These are phyloP conservation scores for Artemisia argyi DNA, from an alignment of 129 eudicot species.

Conservation along the genomic window DNA sequence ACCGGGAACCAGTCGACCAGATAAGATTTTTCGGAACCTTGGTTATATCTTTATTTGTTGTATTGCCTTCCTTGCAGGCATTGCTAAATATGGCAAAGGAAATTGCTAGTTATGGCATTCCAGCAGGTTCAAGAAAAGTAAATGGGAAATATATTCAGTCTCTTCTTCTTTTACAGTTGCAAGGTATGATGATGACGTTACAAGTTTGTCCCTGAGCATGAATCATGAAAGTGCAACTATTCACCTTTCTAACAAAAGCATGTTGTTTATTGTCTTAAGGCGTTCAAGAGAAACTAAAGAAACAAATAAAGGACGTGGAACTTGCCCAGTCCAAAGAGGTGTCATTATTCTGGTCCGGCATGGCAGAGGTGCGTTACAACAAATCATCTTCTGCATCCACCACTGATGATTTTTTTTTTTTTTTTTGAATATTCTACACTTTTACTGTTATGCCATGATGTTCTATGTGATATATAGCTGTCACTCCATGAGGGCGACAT, in stretches of 20 bases:
- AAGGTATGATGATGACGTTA: slow-evolving; percentile 49
- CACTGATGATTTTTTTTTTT: background rate
- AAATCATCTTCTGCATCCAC: slow-evolving; percentile 5
- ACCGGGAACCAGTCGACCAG: background rate
- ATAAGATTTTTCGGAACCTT: background rate
- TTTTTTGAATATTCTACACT: background rate
- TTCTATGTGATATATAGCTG: background rate
- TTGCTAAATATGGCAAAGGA: slow-evolving; percentile 76
- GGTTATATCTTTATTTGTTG: background rate
- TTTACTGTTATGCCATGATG: background rate
- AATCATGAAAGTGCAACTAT: slow-evolving; percentile 5
- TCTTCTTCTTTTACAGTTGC: slow-evolving; percentile 64
- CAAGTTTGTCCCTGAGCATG: background rate
- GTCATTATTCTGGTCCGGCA: slow-evolving; percentile 74
- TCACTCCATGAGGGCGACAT: slow-evolving; percentile 6
- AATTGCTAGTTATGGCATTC: slow-evolving; percentile 71
- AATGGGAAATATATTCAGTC: slow-evolving; percentile 87
- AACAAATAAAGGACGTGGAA: slow-evolving; percentile 74
- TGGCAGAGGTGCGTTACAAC: slow-evolving; percentile 78
- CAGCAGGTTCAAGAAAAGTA: slow-evolving; percentile 73
- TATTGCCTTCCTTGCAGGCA: slow-evolving; percentile 48
- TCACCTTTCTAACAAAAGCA: slow-evolving; percentile 5
- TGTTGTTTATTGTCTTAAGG: slow-evolving; percentile 35
- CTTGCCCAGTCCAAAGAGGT: slow-evolving; percentile 77
- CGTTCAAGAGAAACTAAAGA: slow-evolving; percentile 66